These are phyloP conservation scores for Fusarium duplospermum DNA, from an alignment of 2,329 filamentous ascomycete genomes.

Conservation along the genomic window DNA sequence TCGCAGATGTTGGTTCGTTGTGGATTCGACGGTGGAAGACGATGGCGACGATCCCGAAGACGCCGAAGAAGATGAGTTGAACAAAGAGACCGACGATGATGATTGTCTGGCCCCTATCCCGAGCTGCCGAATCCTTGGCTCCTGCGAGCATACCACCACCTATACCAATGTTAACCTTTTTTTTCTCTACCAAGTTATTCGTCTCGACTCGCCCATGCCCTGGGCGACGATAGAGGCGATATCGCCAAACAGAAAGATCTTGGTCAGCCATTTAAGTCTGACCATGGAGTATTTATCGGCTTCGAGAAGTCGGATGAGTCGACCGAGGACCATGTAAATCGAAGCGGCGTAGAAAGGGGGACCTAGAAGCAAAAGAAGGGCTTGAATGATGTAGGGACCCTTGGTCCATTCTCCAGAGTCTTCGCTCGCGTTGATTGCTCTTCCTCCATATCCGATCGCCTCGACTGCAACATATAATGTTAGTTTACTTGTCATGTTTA, in stretches of 20 bases:
- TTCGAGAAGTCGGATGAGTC: slow-evolving; percentile 50
- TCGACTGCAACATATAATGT: slow-evolving; percentile 18
- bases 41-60: slow-evolving; percentile 60
- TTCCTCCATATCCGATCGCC: slow-evolving; percentile 54
- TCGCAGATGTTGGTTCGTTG: background rate
- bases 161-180: background rate
- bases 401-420: slow-evolving; percentile 49
- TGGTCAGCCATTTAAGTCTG: slow-evolving; percentile 56
- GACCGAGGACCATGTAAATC: slow-evolving; percentile 59
- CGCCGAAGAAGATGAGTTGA: slow-evolving; percentile 63
- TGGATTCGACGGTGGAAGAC: slow-evolving; percentile 54
- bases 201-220: slow-evolving; percentile 15
- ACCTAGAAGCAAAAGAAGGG: slow-evolving; percentile 49
- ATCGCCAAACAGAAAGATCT: slow-evolving; percentile 61
- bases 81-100: slow-evolving; percentile 63
- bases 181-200: background rate
- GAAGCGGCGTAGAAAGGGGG: slow-evolving; percentile 56
- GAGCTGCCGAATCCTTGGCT: slow-evolving; percentile 31
- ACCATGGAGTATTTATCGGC: slow-evolving; percentile 55
- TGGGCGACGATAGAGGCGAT: slow-evolving; percentile 53
- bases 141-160: slow-evolving; percentile 25
- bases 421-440: slow-evolving; percentile 53
- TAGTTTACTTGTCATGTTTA: background rate
- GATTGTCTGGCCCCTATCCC: slow-evolving; percentile 53
- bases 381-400: slow-evolving; percentile 52